Percentiles rank a stretch among this genome's conserved stretches.
Evolutionary conservation across 2,329 filamentous ascomycete genomes (phyloP).

Genomic region (Aspergillus sp.): DNA sequence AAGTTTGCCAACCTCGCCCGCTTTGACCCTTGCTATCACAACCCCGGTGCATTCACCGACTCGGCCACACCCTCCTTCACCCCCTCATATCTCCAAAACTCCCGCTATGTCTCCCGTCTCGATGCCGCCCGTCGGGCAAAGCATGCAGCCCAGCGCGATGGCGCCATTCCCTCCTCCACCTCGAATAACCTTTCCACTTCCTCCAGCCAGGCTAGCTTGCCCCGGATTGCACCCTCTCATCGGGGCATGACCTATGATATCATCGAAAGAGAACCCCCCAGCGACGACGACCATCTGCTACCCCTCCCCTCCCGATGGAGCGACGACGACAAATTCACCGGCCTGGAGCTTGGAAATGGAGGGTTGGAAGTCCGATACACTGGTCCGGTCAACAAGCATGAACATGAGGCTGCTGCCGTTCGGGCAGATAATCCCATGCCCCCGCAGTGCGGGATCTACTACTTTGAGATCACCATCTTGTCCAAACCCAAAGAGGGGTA

Average conservation of each 20-base stretch:
- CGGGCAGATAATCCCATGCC: conserved; percentile 86
- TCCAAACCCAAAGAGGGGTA: conserved; percentile 69
- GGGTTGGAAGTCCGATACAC: conserved; percentile 70
- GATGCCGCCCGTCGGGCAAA: conserved; percentile 69
- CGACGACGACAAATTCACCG: conserved; percentile 70
- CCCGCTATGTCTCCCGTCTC: conserved; percentile 75
- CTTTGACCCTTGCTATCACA: conserved; percentile 30
- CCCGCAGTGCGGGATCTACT: conserved; percentile 87
- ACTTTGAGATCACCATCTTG: conserved; percentile 75
- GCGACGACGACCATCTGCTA: conserved; percentile 63
- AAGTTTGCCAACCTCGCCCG: conserved; percentile 45
- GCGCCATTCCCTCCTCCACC: conserved; percentile 50
- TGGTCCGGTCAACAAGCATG: conserved; percentile 58
- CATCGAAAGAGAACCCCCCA: conserved; percentile 68
- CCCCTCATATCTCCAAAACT: conserved; percentile 79
- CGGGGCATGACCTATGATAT: conserved; percentile 81
- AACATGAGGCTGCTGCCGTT: conserved; percentile 77
- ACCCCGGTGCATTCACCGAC: conserved; percentile 29
- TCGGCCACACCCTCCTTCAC: conserved; percentile 57
- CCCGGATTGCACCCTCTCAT: conserved; percentile 64
- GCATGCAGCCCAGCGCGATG: conserved; percentile 53
- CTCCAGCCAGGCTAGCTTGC: conserved; percentile 59
- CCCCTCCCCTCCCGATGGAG: conserved; percentile 83
- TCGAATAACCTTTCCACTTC: conserved; percentile 53
- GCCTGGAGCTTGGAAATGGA: conserved; percentile 72